Evolutionary conservation across 2,329 filamentous ascomycete species (phyloP), one percentile per base, ranked within the genome.

Genomic region (Neocatenulostroma microsporum): DNA sequence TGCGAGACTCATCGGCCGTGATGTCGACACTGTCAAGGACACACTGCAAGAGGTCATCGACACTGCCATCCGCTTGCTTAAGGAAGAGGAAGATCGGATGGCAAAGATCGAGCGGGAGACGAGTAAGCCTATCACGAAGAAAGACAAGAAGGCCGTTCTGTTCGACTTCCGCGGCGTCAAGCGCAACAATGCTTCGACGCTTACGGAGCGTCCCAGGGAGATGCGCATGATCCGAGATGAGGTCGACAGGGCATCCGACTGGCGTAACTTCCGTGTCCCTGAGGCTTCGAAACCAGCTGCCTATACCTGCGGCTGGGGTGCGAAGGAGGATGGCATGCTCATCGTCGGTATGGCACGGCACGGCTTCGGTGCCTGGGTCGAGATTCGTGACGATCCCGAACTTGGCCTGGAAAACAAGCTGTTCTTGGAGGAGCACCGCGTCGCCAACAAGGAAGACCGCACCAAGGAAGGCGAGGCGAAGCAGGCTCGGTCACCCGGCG

Each of bases 381-480:
- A 88, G 50, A 96, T 98, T 52, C 81, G 91, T 5, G 91, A 98
- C 50, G 91, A 98, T 55, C 66, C 76, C 1, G 87, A 95, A 20
- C 75, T 98, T 15, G 83, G 79, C 6, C 80, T 98, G 66, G 67
- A 70, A 2, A 87, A 94, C 52, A 96, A 95, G 56, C 84, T 96
- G 58, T 98, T 94, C 66, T 67, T 98, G 1, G 91, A 98, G 58
- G 93, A 98, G 61, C 88, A 96, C 60, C 83, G 89, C n/a, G 89
- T 96, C 13, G 91, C 94, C 60, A 91, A 93, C 66, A 96, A 96
- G 60, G 88, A 91, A 53, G 87, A 95, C 61, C 82, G 91, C 23
- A 83, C 72, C 54, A 85, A 86, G 53, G 76, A 68, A 12, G 80
- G 84, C 15, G 81, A 85, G 13, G 66, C 76, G 45, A 78, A 78